Evolutionary conservation across 345 rosid genomes (phyloP).

Genomic region (Microthlaspi erraticum): DNA sequence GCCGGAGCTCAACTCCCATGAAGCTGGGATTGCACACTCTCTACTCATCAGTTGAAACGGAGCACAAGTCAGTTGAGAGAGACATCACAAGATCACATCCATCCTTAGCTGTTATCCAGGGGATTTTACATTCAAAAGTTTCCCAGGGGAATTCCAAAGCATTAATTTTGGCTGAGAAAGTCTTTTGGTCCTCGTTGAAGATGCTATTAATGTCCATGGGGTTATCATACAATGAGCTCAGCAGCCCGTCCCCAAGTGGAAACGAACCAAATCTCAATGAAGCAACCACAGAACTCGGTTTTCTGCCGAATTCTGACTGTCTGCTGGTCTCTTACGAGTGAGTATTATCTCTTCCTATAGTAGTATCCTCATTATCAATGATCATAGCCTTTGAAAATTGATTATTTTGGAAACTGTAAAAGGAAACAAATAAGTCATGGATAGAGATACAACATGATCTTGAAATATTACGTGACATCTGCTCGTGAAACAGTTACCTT

Average conservation of each 20-base stretch:
- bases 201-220: constrained; percentile 55
- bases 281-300: constrained; percentile 34
- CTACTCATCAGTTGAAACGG: constrained; percentile 47
- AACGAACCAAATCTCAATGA: constrained; percentile 44
- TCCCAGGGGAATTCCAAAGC: constrained; percentile 45
- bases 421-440: constrained; percentile 8
- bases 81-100: constrained; percentile 58
- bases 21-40: constrained; percentile 55
- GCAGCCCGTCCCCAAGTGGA: constrained; percentile 36
- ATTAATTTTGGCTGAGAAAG: constrained; percentile 56
- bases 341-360: constrained; percentile 40
- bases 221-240: constrained; percentile 50
- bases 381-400: not conserved
- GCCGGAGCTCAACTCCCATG: constrained; percentile 51
- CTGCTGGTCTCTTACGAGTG: constrained; percentile 60
- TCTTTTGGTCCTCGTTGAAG: constrained; percentile 62
- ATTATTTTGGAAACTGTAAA: constrained; percentile 10
- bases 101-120: constrained; percentile 52
- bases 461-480: constrained; percentile 17
- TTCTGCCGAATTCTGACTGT: constrained; percentile 54
- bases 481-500: constrained; percentile 10
- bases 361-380: constrained; percentile 3
- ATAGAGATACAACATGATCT: constrained; percentile 22
- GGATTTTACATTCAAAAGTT: constrained; percentile 52
- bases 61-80: constrained; percentile 42